Evolutionary conservation across 768 basidiomycete genomes (phyloP).

Genomic region (Suillus clintonianus): DNA sequence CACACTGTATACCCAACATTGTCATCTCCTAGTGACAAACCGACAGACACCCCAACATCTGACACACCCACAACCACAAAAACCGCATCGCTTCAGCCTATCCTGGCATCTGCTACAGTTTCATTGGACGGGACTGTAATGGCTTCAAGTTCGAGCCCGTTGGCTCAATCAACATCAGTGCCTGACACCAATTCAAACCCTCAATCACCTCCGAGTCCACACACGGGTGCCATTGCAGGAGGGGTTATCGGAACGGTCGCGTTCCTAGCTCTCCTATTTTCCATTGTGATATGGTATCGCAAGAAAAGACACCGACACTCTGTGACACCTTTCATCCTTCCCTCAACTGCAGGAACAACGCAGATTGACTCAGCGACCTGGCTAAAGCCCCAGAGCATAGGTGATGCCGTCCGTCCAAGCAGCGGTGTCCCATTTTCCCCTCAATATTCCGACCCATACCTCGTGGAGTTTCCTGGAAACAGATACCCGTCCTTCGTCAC

Average conservation of each 20-base stretch:
- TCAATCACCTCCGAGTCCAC: too few species aligned
- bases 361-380: neutral
- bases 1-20: neutral
- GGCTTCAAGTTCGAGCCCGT: neutral
- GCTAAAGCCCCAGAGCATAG: neutral
- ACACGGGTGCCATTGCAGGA: neutral
- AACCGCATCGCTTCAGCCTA: neutral
- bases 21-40: neutral
- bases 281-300: neutral
- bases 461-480: neutral
- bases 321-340: neutral
- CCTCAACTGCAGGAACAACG: neutral
- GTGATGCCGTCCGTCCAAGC: too few species aligned
- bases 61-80: neutral
- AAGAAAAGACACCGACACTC: neutral
- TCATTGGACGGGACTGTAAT: neutral
- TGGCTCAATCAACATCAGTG: neutral
- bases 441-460: neutral
- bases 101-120: neutral
- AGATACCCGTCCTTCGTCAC: neutral
- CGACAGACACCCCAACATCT: neutral
- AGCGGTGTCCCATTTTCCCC: too few species aligned
- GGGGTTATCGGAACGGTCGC: neutral
- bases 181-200: neutral
- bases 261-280: neutral